phyloP scores from a whole-genome alignment of 129 eudicot species.

The Artemisia tridentata region DNA sequence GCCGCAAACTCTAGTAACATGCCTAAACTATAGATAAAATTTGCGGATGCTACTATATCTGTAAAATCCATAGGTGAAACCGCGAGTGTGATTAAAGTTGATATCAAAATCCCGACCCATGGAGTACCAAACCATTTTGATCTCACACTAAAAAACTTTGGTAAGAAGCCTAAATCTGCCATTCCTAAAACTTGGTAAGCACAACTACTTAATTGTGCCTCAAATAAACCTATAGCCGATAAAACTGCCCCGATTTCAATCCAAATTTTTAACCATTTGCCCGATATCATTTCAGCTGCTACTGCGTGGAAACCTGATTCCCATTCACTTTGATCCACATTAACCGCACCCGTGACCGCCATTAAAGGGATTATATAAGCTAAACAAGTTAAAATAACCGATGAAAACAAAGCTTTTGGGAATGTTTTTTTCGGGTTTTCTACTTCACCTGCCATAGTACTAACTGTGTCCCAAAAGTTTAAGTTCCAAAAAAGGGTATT shows the following conservation, averaged over 20 bases:
- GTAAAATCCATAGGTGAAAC: no score
- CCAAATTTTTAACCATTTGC: background rate
- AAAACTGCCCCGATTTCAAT: conserved; percentile 17
- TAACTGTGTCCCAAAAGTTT: conserved; percentile 49
- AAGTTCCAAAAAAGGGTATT: conserved; percentile 57
- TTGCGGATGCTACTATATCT: no score
- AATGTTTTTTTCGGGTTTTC: conserved; percentile 41
- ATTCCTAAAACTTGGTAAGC: conserved; percentile 46
- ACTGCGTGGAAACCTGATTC: conserved; percentile 20
- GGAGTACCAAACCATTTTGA: no score
- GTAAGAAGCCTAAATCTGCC: no score
- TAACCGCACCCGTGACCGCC: conserved; percentile 41
- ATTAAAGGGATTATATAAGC: conserved; percentile 43
- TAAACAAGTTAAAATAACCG: conserved; percentile 37
- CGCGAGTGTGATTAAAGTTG: no score
- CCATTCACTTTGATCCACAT: conserved; percentile 36
- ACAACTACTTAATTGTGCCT: conserved; percentile 47
- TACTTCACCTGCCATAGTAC: conserved; percentile 56
- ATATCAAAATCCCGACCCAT: no score
- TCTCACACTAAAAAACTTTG: no score
- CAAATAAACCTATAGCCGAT: conserved; percentile 36
- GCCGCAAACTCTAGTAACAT: no score
- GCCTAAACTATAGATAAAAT: no score
- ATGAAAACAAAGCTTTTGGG: conserved; percentile 33
- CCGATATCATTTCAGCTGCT: background rate